These are phyloP conservation scores for Centella asiatica DNA, from an alignment of 129 eudicot genomes.

Conservation along the genomic window DNA sequence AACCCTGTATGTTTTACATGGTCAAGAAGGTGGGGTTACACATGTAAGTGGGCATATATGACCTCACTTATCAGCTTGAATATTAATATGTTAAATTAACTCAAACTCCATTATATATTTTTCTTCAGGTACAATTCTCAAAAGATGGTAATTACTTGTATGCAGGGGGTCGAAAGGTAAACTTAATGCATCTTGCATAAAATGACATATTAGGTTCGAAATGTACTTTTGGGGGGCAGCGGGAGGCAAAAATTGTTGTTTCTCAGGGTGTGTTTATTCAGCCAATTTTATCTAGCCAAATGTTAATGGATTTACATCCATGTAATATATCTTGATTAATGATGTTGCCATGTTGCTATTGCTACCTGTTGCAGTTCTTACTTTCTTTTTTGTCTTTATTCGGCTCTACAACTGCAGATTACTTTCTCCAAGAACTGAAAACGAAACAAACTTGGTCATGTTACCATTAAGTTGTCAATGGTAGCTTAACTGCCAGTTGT, in stretches of 20 bases:
- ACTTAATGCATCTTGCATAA: neutral
- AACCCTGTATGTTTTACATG: conserved; percentile 74
- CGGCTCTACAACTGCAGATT: no score
- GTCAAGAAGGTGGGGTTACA: conserved; percentile 98
- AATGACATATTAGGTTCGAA: neutral
- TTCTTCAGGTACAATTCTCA: conserved; percentile 78
- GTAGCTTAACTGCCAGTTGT: no score
- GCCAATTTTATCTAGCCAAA: no score
- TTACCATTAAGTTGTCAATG: no score
- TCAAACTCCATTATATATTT: neutral
- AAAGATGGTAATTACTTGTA: conserved; percentile 88
- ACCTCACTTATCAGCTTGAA: neutral
- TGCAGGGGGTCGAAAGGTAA: conserved; percentile 91
- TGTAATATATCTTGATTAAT: no score
- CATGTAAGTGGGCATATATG: conserved; percentile 57
- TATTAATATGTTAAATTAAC: neutral
- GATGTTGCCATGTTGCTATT: no score
- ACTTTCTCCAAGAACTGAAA: no score
- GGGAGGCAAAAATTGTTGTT: neutral
- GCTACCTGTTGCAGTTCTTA: no score
- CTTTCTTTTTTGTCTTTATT: no score
- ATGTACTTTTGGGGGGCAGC: neutral
- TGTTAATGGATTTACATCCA: no score
- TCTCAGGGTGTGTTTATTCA: no score
- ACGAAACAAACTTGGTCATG: no score